These are phyloP conservation scores for Rhinocladiella similis DNA, from an alignment of 2,329 filamentous ascomycete species.

Conservation along the genomic window DNA sequence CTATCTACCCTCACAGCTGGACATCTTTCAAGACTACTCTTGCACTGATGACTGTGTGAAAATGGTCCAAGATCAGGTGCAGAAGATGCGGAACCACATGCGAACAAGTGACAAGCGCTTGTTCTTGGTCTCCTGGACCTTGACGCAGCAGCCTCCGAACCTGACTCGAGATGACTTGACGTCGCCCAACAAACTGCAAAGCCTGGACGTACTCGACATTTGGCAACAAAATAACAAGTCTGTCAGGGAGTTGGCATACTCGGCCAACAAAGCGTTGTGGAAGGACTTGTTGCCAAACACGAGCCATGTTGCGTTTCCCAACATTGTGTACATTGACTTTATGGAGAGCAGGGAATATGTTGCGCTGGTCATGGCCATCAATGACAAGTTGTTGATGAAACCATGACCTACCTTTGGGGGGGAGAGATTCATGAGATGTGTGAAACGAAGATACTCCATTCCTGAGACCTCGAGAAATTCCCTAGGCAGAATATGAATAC, in stretches of 20 bases:
- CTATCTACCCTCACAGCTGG: constrained; percentile 36
- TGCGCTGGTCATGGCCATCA: constrained; percentile 20
- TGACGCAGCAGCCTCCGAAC: not conserved
- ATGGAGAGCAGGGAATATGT: constrained; percentile 13
- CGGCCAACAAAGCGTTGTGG: constrained; percentile 9
- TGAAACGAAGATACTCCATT: not conserved
- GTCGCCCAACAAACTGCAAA: not conserved
- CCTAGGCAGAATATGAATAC: too few species aligned
- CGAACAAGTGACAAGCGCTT: constrained; percentile 8
- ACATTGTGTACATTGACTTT: constrained; percentile 23
- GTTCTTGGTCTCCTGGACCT: constrained; percentile 23
- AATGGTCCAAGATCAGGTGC: constrained; percentile 40
- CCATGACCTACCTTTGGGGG: not conserved
- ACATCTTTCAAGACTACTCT: constrained; percentile 34
- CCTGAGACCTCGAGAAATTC: too few species aligned
- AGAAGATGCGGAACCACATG: constrained; percentile 32
- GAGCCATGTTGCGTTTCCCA: constrained; percentile 13
- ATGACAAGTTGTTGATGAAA: not conserved
- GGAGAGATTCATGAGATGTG: not conserved
- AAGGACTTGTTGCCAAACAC: constrained; percentile 10
- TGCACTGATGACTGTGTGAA: constrained; percentile 34
- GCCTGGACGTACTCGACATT: constrained; percentile 5
- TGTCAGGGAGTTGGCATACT: constrained; percentile 12
- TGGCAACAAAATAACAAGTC: constrained; percentile 13
- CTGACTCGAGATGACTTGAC: not conserved